Conservation (phyloP, 1,139 yeast species). For the Blastobotrys aristatus region DNA sequence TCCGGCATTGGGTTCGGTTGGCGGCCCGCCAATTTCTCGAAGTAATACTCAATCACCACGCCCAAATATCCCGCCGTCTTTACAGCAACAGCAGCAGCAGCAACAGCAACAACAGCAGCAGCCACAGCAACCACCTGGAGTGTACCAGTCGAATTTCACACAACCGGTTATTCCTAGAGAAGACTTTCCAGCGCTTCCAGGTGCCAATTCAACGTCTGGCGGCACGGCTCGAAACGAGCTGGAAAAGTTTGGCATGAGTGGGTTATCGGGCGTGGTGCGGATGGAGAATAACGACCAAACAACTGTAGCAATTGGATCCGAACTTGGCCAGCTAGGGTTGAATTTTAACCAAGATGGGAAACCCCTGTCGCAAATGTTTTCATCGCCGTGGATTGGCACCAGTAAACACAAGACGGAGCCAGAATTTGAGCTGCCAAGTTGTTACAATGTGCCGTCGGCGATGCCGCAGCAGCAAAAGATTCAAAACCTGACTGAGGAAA, state of each 20-base stretch:
- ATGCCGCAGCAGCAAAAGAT: conserved; percentile 67
- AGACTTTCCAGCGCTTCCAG: conserved; percentile 26
- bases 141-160: conserved; percentile 2
- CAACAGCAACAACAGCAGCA: conserved; percentile 4
- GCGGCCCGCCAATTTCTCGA: not conserved
- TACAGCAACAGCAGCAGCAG: not conserved
- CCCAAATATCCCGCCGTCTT: not conserved
- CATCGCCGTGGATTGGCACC: conserved; percentile 94
- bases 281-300: conserved; percentile 65
- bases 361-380: conserved; percentile 62
- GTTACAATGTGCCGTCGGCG: conserved; percentile 49
- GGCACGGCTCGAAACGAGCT: conserved; percentile 20
- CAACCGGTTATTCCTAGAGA: conserved; percentile 9
- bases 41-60: conserved; percentile 11
- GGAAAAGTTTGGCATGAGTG: conserved; percentile 63
- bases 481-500: conserved; percentile 79
- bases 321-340: conserved; percentile 67
- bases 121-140: conserved; percentile 13
- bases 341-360: conserved; percentile 46
- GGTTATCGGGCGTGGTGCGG: conserved; percentile 60
- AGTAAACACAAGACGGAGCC: conserved; percentile 92
- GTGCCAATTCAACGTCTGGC: conserved; percentile 9
- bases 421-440: conserved; percentile 53
- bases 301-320: conserved; percentile 78
- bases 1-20: conserved; percentile 26